phyloP scores from a whole-genome alignment of 306 rosid species.

The Adenanthera pavonina region DNA sequence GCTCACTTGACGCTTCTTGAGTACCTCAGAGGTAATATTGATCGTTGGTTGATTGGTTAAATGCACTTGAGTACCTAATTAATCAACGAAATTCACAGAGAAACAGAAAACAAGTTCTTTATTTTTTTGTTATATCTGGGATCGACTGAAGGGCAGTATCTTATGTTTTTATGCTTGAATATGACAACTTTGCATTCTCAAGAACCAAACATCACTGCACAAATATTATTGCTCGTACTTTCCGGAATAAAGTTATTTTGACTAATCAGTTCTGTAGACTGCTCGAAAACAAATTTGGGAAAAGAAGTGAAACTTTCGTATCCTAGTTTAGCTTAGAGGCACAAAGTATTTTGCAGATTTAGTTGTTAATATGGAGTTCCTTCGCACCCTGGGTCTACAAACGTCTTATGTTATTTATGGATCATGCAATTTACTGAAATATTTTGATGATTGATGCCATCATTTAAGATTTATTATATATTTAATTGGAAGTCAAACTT shows the following conservation, averaged over 20 bases:
- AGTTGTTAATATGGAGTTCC: not conserved
- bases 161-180: slow-evolving; percentile 13
- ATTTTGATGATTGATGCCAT: not conserved
- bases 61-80: not conserved
- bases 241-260: not conserved
- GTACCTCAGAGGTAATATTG: slow-evolving; percentile 79
- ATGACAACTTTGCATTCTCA: not conserved
- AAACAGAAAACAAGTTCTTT: not conserved
- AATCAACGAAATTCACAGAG: not conserved
- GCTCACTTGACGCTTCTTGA: slow-evolving; percentile 92
- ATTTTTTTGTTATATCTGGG: not conserved
- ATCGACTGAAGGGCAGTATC: not conserved
- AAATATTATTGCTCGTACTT: not conserved
- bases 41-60: slow-evolving; percentile 3
- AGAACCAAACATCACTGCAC: not conserved
- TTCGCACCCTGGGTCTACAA: not conserved
- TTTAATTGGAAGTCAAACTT: not conserved
- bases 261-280: not conserved
- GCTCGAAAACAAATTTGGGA: not conserved
- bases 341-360: too few species aligned
- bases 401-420: slow-evolving; percentile 2
- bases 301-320: not conserved
- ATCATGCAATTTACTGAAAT: not conserved
- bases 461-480: not conserved
- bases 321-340: not conserved